Evolutionary conservation across 257 asterid genomes (phyloP).

Genomic region (Gentiana macrophylla): DNA sequence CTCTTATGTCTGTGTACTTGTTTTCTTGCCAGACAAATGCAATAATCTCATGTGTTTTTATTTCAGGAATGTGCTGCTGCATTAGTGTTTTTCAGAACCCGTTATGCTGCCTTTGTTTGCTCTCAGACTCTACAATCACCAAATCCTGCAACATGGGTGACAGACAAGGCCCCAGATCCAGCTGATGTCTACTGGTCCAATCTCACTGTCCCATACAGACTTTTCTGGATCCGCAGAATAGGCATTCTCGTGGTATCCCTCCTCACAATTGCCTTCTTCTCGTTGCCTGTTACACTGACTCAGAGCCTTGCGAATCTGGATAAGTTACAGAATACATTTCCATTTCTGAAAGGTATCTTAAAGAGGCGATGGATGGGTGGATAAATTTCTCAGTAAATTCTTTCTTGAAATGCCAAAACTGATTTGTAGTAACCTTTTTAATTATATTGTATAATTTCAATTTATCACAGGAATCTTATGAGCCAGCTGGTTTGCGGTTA

Average conservation of each 20-base stretch:
- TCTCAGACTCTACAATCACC: slow-evolving; percentile 74
- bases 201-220: slow-evolving; percentile 61
- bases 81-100: slow-evolving; percentile 79
- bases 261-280: slow-evolving; percentile 63
- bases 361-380: slow-evolving; percentile 57
- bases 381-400: not conserved
- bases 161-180: slow-evolving; percentile 87
- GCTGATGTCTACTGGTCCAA: slow-evolving; percentile 76
- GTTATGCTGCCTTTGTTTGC: slow-evolving; percentile 96
- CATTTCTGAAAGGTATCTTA: slow-evolving; percentile 41
- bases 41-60: slow-evolving; percentile 15
- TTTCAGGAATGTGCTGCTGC: slow-evolving; percentile 91
- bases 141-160: slow-evolving; percentile 93
- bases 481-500: slow-evolving; percentile 76
- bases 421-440: slow-evolving; percentile 5
- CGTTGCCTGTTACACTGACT: slow-evolving; percentile 76
- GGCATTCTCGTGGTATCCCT: slow-evolving; percentile 57
- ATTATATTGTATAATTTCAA: too few species aligned
- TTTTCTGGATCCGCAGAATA: slow-evolving; percentile 84
- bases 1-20: not conserved
- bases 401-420: not conserved
- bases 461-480: slow-evolving; percentile 45
- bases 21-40: not conserved
- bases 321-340: slow-evolving; percentile 56
- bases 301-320: slow-evolving; percentile 88